phyloP scores from a whole-genome alignment of 2,329 filamentous ascomycete genomes.

The Fusarium concolor region DNA sequence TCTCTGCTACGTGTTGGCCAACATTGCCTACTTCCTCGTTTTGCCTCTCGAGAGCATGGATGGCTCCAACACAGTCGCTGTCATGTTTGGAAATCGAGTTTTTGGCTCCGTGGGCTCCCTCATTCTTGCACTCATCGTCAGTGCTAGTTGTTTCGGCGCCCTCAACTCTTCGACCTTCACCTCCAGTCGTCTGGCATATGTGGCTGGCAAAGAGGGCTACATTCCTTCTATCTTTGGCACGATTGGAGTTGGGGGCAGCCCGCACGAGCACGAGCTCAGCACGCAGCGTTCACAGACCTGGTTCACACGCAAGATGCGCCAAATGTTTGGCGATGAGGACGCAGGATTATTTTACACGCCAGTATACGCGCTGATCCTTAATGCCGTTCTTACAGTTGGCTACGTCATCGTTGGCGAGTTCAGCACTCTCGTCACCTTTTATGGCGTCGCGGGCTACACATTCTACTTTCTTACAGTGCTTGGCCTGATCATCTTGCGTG shows the following conservation, averaged over 20 bases:
- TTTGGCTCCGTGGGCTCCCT: conserved; percentile 87
- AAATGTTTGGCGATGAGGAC: conserved; percentile 79
- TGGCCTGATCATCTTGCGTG: conserved; percentile 88
- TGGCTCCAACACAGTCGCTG: conserved; percentile 92
- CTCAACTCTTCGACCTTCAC: conserved; percentile 97
- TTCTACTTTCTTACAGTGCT: conserved; percentile 98
- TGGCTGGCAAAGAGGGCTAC: conserved; percentile 94
- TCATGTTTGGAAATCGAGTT: conserved; percentile 90
- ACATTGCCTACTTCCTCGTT: conserved; percentile 94
- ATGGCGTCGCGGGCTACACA: conserved; percentile 95
- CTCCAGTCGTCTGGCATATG: conserved; percentile 90
- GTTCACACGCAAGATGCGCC: conserved; percentile 68
- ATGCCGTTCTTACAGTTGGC: conserved; percentile 75
- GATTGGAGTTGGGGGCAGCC: conserved; percentile 74
- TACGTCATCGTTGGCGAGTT: conserved; percentile 94
- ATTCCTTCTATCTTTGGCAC: conserved; percentile 85
- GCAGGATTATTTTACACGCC: conserved; percentile 91
- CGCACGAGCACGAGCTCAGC: conserved; percentile 54
- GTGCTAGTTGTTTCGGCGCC: conserved; percentile 91
- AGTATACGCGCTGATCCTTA: conserved; percentile 90
- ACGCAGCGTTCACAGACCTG: conserved; percentile 65
- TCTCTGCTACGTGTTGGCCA: conserved; percentile 87
- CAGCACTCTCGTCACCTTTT: conserved; percentile 91
- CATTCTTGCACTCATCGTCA: conserved; percentile 87
- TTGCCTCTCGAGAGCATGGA: conserved; percentile 84